Conservation (phyloP, 257 asterid species). For the Fraxinus cuspidata region DNA sequence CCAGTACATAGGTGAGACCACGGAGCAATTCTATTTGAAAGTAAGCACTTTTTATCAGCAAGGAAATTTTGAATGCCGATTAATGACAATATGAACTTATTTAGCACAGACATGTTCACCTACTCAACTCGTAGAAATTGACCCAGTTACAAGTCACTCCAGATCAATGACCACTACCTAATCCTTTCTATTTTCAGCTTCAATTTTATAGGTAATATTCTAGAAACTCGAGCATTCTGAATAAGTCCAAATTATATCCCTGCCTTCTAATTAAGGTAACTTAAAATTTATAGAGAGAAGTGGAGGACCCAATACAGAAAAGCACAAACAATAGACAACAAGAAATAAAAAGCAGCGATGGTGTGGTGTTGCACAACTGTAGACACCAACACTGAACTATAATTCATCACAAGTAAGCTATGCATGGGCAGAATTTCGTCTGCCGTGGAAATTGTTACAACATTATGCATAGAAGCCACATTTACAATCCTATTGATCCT, state of each 20-base stretch:
- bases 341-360: neutral
- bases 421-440: neutral
- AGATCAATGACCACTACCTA: neutral
- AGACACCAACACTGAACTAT: neutral
- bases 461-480: neutral
- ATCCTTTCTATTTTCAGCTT: neutral
- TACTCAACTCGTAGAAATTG: neutral
- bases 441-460: neutral
- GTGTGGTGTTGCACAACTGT: neutral
- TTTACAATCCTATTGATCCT: neutral
- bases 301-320: neutral
- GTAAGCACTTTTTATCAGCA: neutral
- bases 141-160: neutral
- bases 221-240: neutral
- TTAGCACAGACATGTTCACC: slow-evolving; percentile 4
- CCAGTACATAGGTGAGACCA: slow-evolving; percentile 24
- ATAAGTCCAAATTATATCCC: neutral
- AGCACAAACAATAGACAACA: neutral
- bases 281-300: neutral
- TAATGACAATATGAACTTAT: neutral
- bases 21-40: slow-evolving; percentile 7
- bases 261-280: neutral
- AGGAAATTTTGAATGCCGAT: neutral
- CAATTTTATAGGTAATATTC: neutral
- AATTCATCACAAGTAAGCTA: neutral